Evolutionary conservation across 305 asterid species (phyloP), one percentile per base, ranked within the genome.

Genomic region (Fraxinus floribunda): DNA sequence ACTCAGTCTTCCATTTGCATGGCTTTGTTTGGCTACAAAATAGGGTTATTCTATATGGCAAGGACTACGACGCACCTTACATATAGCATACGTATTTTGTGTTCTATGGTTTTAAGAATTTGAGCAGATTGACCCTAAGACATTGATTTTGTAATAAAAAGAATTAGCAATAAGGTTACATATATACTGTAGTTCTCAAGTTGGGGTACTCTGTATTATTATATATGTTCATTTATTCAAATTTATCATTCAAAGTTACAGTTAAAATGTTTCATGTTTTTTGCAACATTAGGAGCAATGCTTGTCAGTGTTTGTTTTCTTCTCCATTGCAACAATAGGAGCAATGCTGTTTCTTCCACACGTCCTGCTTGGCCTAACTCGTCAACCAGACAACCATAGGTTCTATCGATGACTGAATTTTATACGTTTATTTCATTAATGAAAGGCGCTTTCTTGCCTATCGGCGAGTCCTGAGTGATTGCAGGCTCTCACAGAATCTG

Each of bases 381-480:
- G 85, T 94, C 98, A 24, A 94, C 88, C 82, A 91, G 26, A 71
- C 97, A 93, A 76, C 97, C 94, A 64, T 87, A 93, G 93, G 95
- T 70, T 91, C 80, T 20, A 91, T 81, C 13, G 83, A 81, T 41
- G 97, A 91, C 32, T 89, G 83, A 1, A 93, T 86, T 0, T 84
- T 75, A 35, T 91, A 89, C 0, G 30, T 78, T 35, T 82, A 87
- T 22, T n/a, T 84, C 95, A 94, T 89, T 78, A 82, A 16, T 46
- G 55, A 35, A 35, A 91, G 88, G 80, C 85, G 87, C 75, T 85
- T 75, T 74, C 85, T 88, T 9, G 94, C 95, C 80, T 86, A 38
- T 83, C 87, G 1, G 87, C 94, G 44, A 75, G 83, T 44, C 90
- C 88, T 38, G 3, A 38, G 44, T 0, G 92, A 80, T 82, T 91